Conservation (phyloP, 495 filamentous ascomycete species). For the Neurospora sp. region DNA sequence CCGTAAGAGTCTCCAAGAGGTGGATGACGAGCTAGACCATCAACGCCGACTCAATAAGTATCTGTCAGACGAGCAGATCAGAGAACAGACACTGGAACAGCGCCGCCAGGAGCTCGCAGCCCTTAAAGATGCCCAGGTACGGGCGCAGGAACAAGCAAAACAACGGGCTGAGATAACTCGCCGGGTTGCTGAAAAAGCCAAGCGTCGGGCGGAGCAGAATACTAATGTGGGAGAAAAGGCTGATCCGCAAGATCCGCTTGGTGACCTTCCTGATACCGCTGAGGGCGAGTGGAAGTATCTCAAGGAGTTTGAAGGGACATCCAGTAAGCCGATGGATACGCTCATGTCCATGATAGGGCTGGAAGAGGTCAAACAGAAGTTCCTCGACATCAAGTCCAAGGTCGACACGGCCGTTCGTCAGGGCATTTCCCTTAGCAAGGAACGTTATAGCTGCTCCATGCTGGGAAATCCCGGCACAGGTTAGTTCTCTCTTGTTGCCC, state of each 20-base stretch:
- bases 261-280: conserved; percentile 12
- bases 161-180: not conserved
- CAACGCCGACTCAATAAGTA: conserved; percentile 41
- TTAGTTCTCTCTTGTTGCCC: conserved; percentile 15
- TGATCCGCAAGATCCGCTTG: not conserved
- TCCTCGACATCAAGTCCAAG: conserved; percentile 56
- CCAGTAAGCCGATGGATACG: conserved; percentile 48
- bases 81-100: conserved; percentile 35
- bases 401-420: conserved; percentile 55
- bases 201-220: not conserved
- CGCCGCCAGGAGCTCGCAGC: conserved; percentile 20
- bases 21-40: conserved; percentile 49
- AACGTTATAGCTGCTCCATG: conserved; percentile 54
- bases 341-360: conserved; percentile 66
- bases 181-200: not conserved
- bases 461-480: conserved; percentile 78
- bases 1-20: conserved; percentile 35
- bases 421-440: conserved; percentile 39
- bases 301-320: conserved; percentile 40
- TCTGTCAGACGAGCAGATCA: conserved; percentile 31
- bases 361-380: conserved; percentile 55
- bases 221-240: not conserved
- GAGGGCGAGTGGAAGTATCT: conserved; percentile 50
- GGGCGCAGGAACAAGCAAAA: conserved; percentile 7
- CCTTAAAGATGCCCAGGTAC: conserved; percentile 6